Evolutionary conservation across 192 early-diverging fungal species (phyloP), one percentile per base, ranked within the genome.

Genomic region (Coemansia nantahalensis): DNA sequence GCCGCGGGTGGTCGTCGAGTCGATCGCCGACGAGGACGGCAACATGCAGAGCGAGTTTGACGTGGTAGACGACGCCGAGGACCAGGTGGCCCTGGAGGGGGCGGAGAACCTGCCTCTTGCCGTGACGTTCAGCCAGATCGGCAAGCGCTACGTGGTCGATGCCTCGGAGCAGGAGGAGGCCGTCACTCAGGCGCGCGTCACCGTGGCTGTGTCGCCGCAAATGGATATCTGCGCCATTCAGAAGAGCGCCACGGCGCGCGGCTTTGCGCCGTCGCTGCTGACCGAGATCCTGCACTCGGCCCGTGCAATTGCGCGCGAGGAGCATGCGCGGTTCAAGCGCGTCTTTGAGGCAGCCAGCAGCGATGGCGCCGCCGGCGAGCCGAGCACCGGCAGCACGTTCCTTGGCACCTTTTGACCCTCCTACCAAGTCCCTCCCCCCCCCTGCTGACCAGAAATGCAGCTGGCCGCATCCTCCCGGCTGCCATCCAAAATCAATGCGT

Each of bases 111-210:
- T 95, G 54, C 97, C 97, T 16, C 62, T 94, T 23, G 55, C 81
- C 10, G 86, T 97, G 22, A 93, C 97, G 14, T 75, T 95, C 26
- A 91, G 82, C 66, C 68, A 91, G 89, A 91, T 95, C 42, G 93
- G 91, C 12, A 70, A 82, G 24, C 72, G 86, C 38, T 86, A 89
- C 66, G 82, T 95, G 21, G 76, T 94, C 6, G 96, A 99, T 63
- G 87, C 95, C 7, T 84, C 89, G 10, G 84, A 87, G 17, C 69
- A 90, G 51, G 96, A 99, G 72, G 96, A 99, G 53, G 79, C 85
- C 8, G 91, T 92, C 32, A 80, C 94, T 13, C 82, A 86, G 43
- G 88, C 90, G 6, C 82, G 80, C 51, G 54, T 99, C 6, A 80
- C 83, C 5, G 86, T 97, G 9, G 81, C 84, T 7, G 89, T 97